Percentiles rank a stretch among this genome's conserved stretches.
Conservation (phyloP, 1,139 yeast species). For the Kodamaea plutei region DNA sequence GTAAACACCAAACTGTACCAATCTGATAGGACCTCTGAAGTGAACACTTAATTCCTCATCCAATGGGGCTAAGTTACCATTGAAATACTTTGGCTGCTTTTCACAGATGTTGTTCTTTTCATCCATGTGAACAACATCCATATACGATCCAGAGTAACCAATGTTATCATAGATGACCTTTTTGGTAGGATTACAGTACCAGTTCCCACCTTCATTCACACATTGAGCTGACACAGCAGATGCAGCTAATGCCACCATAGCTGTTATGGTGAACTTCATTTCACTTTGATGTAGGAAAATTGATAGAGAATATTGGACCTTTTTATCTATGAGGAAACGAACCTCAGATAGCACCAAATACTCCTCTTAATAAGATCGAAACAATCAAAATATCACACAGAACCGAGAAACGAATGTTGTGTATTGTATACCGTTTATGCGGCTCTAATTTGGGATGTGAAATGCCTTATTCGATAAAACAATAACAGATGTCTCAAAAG, state of each 20-base stretch:
- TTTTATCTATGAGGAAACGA: no score
- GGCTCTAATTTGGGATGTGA: no score
- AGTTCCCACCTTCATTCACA: constrained; percentile 60
- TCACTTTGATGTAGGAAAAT: constrained; percentile 5
- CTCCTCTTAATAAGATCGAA: no score
- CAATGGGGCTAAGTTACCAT: constrained; percentile 64
- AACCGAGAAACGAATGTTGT: no score
- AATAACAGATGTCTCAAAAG: no score
- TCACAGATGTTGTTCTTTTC: constrained; percentile 48
- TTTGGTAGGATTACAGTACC: constrained; percentile 68
- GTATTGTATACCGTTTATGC: no score
- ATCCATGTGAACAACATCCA: constrained; percentile 53
- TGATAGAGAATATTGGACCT: no score
- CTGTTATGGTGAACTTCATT: constrained; percentile 21
- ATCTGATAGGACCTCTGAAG: constrained; percentile 70
- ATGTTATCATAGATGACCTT: constrained; percentile 67
- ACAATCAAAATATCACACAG: no score
- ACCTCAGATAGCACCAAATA: no score
- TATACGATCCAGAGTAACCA: constrained; percentile 64
- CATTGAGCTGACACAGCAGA: constrained; percentile 37
- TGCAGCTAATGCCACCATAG: constrained; percentile 27
- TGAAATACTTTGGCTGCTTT: constrained; percentile 47
- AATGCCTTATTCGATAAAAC: no score
- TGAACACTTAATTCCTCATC: constrained; percentile 73
- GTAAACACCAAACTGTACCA: constrained; percentile 64